A percentile compares a stretch with the other conserved stretches of the same genome.
phyloP scores from a whole-genome alignment of 352 stramenopile genomes.

The Elongisporangium undulatum region DNA sequence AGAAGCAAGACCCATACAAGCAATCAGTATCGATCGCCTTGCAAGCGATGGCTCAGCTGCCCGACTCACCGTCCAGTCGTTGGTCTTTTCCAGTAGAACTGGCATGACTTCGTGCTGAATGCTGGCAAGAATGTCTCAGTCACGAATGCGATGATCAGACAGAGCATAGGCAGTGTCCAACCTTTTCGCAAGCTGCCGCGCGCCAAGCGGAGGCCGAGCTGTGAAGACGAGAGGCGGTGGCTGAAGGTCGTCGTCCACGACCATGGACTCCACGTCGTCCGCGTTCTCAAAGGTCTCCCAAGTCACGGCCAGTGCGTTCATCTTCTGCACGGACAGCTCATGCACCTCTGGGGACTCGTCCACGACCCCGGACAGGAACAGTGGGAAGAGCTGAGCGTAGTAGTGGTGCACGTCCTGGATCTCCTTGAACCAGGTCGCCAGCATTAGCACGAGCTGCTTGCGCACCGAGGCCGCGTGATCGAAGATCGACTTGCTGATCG shows the following conservation, averaged over 20 bases:
- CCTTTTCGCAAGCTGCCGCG: slow-evolving; percentile 37
- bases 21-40: background rate
- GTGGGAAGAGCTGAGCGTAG: slow-evolving; percentile 53
- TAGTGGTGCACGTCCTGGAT: slow-evolving; percentile 59
- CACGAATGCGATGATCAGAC: background rate
- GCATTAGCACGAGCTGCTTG: slow-evolving; percentile 59
- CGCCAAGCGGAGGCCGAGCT: slow-evolving; percentile 35
- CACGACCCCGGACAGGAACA: slow-evolving; percentile 58
- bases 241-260: slow-evolving; percentile 19
- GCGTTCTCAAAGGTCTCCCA: slow-evolving; percentile 36
- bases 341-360: slow-evolving; percentile 73
- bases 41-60: background rate
- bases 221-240: slow-evolving; percentile 51
- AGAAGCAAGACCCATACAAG: background rate
- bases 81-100: slow-evolving; percentile 58
- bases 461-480: slow-evolving; percentile 61
- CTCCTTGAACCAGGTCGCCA: slow-evolving; percentile 55
- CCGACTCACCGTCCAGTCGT: slow-evolving; percentile 61
- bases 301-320: slow-evolving; percentile 37
- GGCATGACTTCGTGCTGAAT: slow-evolving; percentile 46
- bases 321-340: slow-evolving; percentile 24
- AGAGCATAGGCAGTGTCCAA: slow-evolving; percentile 5
- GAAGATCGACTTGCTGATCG: slow-evolving; percentile 62
- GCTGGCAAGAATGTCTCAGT: slow-evolving; percentile 12
- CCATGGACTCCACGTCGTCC: slow-evolving; percentile 30